These are phyloP conservation scores for Cornus kousa DNA, from an alignment of 148 eudicot genomes.

Conservation along the genomic window DNA sequence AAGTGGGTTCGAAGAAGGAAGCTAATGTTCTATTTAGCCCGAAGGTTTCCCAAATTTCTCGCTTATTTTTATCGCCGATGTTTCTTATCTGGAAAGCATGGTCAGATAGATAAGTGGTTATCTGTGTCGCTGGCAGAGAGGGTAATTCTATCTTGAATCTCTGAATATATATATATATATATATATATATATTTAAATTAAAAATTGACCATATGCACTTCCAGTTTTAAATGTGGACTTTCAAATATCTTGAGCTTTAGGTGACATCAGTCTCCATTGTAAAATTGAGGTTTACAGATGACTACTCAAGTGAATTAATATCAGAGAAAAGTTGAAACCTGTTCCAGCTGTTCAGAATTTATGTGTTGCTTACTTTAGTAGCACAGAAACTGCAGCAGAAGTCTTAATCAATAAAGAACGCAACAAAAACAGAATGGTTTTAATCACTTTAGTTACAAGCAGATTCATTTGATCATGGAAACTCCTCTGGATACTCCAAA, in stretches of 20 bases:
- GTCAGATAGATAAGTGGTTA: constrained; percentile 68
- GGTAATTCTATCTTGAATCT: constrained; percentile 29
- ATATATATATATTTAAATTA: too few relatives aligned
- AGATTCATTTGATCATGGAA: not conserved
- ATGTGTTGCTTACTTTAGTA: not conserved
- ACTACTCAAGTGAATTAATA: not conserved
- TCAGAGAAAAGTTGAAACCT: not conserved
- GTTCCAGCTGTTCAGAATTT: not conserved
- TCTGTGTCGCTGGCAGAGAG: constrained; percentile 58
- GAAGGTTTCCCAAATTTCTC: constrained; percentile 67
- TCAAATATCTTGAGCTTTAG: not conserved
- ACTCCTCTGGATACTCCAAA: not conserved
- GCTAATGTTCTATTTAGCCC: constrained; percentile 64
- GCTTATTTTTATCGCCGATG: constrained; percentile 52
- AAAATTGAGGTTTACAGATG: not conserved
- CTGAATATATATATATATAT: not conserved
- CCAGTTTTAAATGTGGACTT: not conserved
- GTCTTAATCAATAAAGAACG: not conserved
- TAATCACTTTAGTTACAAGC: not conserved
- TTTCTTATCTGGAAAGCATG: constrained; percentile 86
- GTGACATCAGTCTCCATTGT: not conserved
- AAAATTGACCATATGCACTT: not conserved
- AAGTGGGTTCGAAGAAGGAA: constrained; percentile 74
- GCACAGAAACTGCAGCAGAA: not conserved
- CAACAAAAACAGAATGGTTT: not conserved